phyloP scores from a whole-genome alignment of 352 stramenopile species.

The Pythium coloratum region DNA sequence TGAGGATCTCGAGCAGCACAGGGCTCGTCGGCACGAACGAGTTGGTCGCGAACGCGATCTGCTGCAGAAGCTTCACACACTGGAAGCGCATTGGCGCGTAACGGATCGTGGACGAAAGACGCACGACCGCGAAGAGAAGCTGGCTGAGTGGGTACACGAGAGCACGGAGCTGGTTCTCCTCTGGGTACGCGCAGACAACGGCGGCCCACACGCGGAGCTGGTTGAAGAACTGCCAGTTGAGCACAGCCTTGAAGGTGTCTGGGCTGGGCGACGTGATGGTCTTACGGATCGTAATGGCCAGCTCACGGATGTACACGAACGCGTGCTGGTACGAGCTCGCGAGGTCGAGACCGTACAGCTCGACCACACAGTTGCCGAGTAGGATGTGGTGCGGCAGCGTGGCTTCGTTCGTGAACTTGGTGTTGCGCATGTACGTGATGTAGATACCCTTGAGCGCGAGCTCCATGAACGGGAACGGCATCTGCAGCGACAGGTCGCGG shows the following conservation, averaged over 20 bases:
- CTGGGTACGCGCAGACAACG: slow-evolving; percentile 91
- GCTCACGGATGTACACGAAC: slow-evolving; percentile 99
- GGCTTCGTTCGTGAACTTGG: slow-evolving; percentile 93
- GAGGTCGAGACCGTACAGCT: slow-evolving; percentile 96
- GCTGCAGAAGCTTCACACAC: slow-evolving; percentile 95
- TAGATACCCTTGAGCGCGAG: slow-evolving; percentile 95
- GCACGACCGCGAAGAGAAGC: slow-evolving; percentile 73
- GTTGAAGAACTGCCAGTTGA: slow-evolving; percentile 99
- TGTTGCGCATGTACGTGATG: slow-evolving; percentile 95
- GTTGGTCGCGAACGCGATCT: slow-evolving; percentile 93
- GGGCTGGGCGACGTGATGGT: slow-evolving; percentile 94
- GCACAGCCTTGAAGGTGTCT: slow-evolving; percentile 86
- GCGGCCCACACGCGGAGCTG: slow-evolving; percentile 96
- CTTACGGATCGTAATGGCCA: slow-evolving; percentile 97
- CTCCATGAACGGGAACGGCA: slow-evolving; percentile 97
- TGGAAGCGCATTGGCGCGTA: slow-evolving; percentile 95
- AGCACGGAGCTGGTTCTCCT: slow-evolving; percentile 83
- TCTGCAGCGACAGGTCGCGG: slow-evolving; percentile 91
- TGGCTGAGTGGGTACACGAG: slow-evolving; percentile 97
- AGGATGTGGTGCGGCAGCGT: slow-evolving; percentile 85
- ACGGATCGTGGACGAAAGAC: slow-evolving; percentile 73
- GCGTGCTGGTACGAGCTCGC: slow-evolving; percentile 98
- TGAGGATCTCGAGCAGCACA: slow-evolving; percentile 93
- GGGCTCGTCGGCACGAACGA: slow-evolving; percentile 95
- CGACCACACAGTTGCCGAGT: slow-evolving; percentile 98